Evolutionary conservation across 2,329 filamentous ascomycete species (phyloP), one percentile per base, ranked within the genome.

Genomic region (Calonectria fujianensis): DNA sequence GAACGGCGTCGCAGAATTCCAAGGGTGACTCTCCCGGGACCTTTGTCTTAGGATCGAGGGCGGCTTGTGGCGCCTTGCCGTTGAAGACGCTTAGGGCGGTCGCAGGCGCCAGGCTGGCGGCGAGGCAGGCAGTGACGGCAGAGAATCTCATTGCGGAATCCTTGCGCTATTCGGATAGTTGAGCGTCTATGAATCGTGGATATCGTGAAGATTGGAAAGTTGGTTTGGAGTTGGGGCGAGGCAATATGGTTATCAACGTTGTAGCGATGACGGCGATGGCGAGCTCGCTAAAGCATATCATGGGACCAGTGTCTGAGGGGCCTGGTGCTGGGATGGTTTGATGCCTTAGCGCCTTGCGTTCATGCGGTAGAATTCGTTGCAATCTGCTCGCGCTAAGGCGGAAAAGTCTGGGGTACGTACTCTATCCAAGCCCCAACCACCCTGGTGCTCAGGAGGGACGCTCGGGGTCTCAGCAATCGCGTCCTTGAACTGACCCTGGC

Each of bases 11-110:
- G 84, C 97, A 99, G 86, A 94, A 95, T 82, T 92, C 88, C 74
- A 99, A 90, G 37, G 97, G 96, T 83, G 96, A 98, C 66, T 96
- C 89, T 84, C 97, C 96, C 1, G 95, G 93, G 20, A 98, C 94
- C 78, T 93, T 90, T 84, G 91, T 88, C 59, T 91, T 86, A 32
- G 88, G 87, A 73, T 88, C 87, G 82, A 83, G 85, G 77, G 86
- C 88, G 74, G 85, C 84, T 77, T 83, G 83, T 72, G 79, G 80
- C 67, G 81, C 76, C 59, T 81, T 79, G 75, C 80, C 79, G 78
- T 80, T 82, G 78, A 84, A 82, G 83, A 87, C 85, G 80, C 87
- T 91, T 70, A 83, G 72, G 71, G 85, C 88, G 76, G 84, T 82
- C 65, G 87, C 87, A 71, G 89, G 86, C 68, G 85, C 86, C 77